Evolutionary conservation across 2,329 filamentous ascomycete species (phyloP).

Genomic region (Furcasterigmium sp.): DNA sequence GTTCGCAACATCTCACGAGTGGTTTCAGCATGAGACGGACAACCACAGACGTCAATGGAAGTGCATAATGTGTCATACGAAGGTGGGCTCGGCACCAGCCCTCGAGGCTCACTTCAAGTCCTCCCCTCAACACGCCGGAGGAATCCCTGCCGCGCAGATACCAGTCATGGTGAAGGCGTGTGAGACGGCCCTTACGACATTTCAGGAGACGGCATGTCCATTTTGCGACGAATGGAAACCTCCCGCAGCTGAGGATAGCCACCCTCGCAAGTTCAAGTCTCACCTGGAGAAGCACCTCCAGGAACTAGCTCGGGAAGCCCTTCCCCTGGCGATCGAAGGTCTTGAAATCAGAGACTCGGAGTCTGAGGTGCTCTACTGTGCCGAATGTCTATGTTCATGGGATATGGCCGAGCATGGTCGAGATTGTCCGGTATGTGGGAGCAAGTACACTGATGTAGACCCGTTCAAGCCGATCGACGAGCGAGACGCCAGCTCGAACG

Average conservation of each 20-base stretch:
- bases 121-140: not conserved
- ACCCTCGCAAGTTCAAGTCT: not conserved
- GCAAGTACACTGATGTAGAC: no score
- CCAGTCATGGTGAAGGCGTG: slow-evolving; percentile 3
- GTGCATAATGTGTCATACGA: not conserved
- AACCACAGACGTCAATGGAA: slow-evolving; percentile 2
- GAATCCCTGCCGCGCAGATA: not conserved
- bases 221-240: slow-evolving; percentile 2
- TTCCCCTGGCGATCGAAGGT: slow-evolving; percentile 3
- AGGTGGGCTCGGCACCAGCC: not conserved
- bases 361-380: no score
- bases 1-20: slow-evolving; percentile 2
- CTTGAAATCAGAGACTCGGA: slow-evolving; percentile 2
- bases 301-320: not conserved
- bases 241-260: not conserved
- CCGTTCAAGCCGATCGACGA: no score
- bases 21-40: slow-evolving; percentile 4
- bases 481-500: no score
- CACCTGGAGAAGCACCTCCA: slow-evolving; percentile 2
- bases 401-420: no score
- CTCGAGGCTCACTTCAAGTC: slow-evolving; percentile 2
- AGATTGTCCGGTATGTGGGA: no score
- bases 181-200: not conserved
- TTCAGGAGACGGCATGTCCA: not conserved
- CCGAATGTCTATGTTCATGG: no score